Evolutionary conservation across 805 yeast genomes (phyloP).

Genomic region (Cyberlindnera veronae): DNA sequence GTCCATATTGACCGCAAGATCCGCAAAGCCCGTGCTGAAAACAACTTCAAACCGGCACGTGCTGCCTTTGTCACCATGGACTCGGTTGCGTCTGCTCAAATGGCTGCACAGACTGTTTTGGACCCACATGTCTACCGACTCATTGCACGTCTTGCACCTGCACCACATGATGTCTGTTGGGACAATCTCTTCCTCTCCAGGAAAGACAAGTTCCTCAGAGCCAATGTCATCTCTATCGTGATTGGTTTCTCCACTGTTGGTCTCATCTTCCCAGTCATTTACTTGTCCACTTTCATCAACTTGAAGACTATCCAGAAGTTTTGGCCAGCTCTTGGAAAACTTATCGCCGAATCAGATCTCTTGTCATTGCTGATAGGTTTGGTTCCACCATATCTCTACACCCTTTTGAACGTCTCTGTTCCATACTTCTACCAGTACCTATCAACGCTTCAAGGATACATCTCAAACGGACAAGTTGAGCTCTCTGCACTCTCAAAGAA

Average conservation of each 20-base stretch:
- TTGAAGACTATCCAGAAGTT: slow-evolving; percentile 72
- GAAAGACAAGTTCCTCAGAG: slow-evolving; percentile 59
- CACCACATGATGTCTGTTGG: slow-evolving; percentile 96
- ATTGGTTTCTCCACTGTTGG: slow-evolving; percentile 57
- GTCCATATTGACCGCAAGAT: slow-evolving; percentile 71
- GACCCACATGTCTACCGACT: slow-evolving; percentile 85
- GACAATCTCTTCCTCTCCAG: slow-evolving; percentile 78
- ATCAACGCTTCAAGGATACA: slow-evolving; percentile 79
- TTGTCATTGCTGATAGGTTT: slow-evolving; percentile 81
- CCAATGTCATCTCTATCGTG: slow-evolving; percentile 35
- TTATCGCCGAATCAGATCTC: slow-evolving; percentile 60
- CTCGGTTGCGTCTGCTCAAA: slow-evolving; percentile 91
- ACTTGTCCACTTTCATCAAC: slow-evolving; percentile 78
- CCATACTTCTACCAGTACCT: slow-evolving; percentile 85
- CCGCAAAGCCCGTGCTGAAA: slow-evolving; percentile 35
- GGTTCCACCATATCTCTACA: slow-evolving; percentile 87
- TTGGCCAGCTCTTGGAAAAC: slow-evolving; percentile 79
- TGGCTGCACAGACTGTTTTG: slow-evolving; percentile 92
- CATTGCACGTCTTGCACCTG: slow-evolving; percentile 86
- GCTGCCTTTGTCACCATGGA: slow-evolving; percentile 95
- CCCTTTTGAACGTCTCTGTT: slow-evolving; percentile 74
- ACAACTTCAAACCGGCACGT: slow-evolving; percentile 66
- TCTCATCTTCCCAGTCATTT: slow-evolving; percentile 80
- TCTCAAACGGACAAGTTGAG: slow-evolving; percentile 91
- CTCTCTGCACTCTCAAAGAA: slow-evolving; percentile 88